These are phyloP conservation scores for Sarcodon sp. DNA, from an alignment of 768 basidiomycete species.

Conservation along the genomic window DNA sequence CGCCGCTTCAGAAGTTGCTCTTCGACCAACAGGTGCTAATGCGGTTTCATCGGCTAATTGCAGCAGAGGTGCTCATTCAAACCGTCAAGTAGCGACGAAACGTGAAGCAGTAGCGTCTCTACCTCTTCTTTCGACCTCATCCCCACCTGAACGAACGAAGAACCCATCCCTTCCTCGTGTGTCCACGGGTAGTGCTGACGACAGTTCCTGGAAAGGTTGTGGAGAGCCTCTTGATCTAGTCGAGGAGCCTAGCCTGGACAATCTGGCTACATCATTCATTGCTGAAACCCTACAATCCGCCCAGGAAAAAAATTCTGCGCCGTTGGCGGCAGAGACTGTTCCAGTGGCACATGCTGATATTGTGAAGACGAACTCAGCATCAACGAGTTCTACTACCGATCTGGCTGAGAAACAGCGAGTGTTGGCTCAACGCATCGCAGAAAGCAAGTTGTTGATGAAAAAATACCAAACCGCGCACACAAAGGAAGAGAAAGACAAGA, in stretches of 20 bases:
- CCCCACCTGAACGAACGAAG: too few relatives aligned
- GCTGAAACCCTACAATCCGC: constrained; percentile 38
- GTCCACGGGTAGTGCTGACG: neutral
- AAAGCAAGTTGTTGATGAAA: constrained; percentile 38
- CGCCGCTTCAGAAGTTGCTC: too few relatives aligned
- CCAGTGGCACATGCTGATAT: neutral
- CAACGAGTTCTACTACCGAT: neutral
- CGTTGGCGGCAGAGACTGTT: neutral
- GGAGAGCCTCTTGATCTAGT: neutral
- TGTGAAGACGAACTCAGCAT: neutral
- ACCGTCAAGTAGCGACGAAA: too few relatives aligned
- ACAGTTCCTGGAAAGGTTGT: neutral
- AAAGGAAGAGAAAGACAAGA: constrained; percentile 36
- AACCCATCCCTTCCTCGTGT: neutral
- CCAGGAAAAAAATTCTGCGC: constrained; percentile 7
- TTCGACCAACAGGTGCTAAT: too few relatives aligned
- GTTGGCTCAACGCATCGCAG: constrained; percentile 37
- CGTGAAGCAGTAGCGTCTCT: too few relatives aligned
- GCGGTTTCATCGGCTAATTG: too few relatives aligned
- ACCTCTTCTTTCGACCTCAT: too few relatives aligned
- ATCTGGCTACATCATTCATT: constrained; percentile 45
- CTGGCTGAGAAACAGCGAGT: constrained; percentile 34
- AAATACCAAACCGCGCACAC: constrained; percentile 29
- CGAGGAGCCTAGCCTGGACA: constrained; percentile 22
- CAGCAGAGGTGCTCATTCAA: too few relatives aligned